Base-by-base conservation (phyloP, 768 basidiomycete genomes). In the Suillus cothurnatus region DNA sequence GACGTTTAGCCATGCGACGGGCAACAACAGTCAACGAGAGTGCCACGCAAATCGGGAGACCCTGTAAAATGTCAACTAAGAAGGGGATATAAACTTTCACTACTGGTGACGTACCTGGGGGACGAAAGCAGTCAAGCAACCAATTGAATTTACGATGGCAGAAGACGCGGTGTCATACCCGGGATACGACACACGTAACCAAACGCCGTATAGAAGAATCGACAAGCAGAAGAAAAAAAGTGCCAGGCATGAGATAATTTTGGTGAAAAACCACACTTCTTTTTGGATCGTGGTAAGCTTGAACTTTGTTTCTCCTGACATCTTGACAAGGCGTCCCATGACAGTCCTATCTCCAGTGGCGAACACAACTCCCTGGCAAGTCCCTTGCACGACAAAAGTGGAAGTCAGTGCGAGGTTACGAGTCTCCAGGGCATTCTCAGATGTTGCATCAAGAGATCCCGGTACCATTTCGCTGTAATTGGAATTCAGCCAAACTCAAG, bases 41-140 rank as follows among this genome's bases (percentile, higher is more conserved):
- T 0, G 87, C 86, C 21, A 88, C 85, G 32, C 81, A 83, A 21
- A 87, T 78, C 2, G 85, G 85, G 28, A 86, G 69, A 32, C 84
- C 81, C 71, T 87, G 84, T 11, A 85, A 39, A 85, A 83, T 74
- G 81, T 80, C 12, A 64, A 38, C 32, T 28, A 52, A 2, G 56
- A 85, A 85, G 32, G 88, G 86, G 34, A 86, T 74, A 66, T 88
- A 84, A 73, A 87, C 82, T 36, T 89, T 79, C 32, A 88, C 79
- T 2, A 55, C 71, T 2, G 85, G 79, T 0, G 84, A 81, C 69
- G 61, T 64, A 73, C 61, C 72, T 81, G 71, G 75, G 81, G 68
- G 77, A 78, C 38, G 74, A 80, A 63, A 75, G 77, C 53, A 84
- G 74, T 84, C 82, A 84, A 31, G 56, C 71, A 8, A 62, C 72